Evolutionary conservation across 2,329 filamentous ascomycete genomes (phyloP).

Genomic region (Trichoderma atrobrunneum): DNA sequence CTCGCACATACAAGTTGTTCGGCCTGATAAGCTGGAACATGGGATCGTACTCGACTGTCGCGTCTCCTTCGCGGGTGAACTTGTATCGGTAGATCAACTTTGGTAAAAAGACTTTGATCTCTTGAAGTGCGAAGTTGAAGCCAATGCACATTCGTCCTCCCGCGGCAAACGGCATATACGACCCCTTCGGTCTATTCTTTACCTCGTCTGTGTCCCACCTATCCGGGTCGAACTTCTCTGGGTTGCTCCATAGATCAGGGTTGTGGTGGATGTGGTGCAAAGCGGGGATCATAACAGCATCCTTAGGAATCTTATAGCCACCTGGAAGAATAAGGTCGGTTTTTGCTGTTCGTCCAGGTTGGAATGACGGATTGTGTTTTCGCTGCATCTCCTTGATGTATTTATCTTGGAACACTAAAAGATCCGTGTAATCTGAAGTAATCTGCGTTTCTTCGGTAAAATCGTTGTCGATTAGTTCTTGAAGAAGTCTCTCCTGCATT

Average conservation of each 20-base stretch:
- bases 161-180: constrained; percentile 58
- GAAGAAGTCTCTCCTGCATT: constrained; percentile 55
- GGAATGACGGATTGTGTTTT: constrained; percentile 59
- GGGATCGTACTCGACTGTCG: constrained; percentile 56
- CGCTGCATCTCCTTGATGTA: constrained; percentile 62
- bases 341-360: constrained; percentile 56
- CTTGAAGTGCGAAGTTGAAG: constrained; percentile 62
- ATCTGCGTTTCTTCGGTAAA: constrained; percentile 43
- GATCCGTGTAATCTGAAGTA: constrained; percentile 46
- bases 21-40: constrained; percentile 57
- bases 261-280: constrained; percentile 54
- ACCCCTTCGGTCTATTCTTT: constrained; percentile 48
- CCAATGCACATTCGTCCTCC: constrained; percentile 60
- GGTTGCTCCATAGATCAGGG: constrained; percentile 56
- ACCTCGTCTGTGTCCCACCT: constrained; percentile 53
- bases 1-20: constrained; percentile 37
- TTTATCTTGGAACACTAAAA: constrained; percentile 52
- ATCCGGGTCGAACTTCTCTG: constrained; percentile 56
- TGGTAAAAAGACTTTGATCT: constrained; percentile 57
- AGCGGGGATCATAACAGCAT: constrained; percentile 51
- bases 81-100: constrained; percentile 59
- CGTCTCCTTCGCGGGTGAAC: constrained; percentile 50
- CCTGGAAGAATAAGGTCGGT: constrained; percentile 57
- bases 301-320: constrained; percentile 54
- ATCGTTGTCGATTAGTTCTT: constrained; percentile 54